These are phyloP conservation scores for Plasmodium gallinaceum DNA, from an alignment of 169 alveolate species.

Conservation along the genomic window DNA sequence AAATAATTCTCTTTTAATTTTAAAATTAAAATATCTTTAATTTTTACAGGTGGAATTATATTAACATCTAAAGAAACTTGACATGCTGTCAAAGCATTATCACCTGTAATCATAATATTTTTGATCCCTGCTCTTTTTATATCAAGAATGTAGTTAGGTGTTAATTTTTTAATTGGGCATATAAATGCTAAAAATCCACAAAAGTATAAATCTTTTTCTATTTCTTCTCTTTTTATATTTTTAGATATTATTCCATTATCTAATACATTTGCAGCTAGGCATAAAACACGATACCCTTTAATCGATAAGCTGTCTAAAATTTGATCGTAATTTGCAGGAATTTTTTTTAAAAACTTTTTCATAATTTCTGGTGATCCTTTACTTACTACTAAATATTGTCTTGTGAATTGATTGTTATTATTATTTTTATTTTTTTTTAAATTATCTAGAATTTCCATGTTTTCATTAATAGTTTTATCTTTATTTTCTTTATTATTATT, in stretches of 20 bases:
- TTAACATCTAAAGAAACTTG: conserved; percentile 94
- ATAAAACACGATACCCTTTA: conserved; percentile 91
- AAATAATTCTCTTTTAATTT: conserved; percentile 76
- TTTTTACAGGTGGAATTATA: conserved; percentile 44
- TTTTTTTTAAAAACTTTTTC: conserved; percentile 87
- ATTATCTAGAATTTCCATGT: conserved; percentile 79
- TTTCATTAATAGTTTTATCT: conserved; percentile 27
- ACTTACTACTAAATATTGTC: conserved; percentile 84
- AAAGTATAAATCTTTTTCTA: conserved; percentile 93
- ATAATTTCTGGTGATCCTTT: conserved; percentile 98
- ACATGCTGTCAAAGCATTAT: conserved; percentile 97
- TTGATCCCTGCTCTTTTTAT: conserved; percentile 89
- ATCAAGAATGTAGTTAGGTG: conserved; percentile 89
- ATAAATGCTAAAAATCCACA: conserved; percentile 96
- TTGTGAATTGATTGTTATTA: conserved; percentile 15
- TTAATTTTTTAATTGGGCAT: conserved; percentile 95
- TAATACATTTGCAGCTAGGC: conserved; percentile 83
- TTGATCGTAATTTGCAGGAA: conserved; percentile 92
- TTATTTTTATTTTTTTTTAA: conserved; percentile 79
- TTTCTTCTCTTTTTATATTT: conserved; percentile 86
- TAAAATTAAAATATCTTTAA: conserved; percentile 77
- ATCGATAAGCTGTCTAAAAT: conserved; percentile 88
- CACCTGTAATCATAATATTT: conserved; percentile 98
- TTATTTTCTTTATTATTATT: conserved; percentile 20
- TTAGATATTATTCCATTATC: conserved; percentile 23